phyloP scores from a whole-genome alignment of 2,329 filamentous ascomycete genomes.

The Pseudogymnoascus sp. region DNA sequence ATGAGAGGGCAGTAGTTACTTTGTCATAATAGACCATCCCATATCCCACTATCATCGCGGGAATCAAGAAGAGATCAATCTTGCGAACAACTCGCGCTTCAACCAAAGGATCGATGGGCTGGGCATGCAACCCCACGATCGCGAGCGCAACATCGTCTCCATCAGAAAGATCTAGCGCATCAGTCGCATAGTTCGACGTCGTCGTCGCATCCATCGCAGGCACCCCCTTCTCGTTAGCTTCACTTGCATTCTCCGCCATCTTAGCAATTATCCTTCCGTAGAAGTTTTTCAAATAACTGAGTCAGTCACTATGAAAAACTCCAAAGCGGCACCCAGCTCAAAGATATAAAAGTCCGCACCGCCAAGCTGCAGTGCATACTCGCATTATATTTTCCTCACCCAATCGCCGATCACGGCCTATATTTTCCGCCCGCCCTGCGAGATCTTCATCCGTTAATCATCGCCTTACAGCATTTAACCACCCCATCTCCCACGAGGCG shows the following conservation, averaged over 20 bases:
- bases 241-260: not conserved
- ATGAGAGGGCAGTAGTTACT: conserved; percentile 28
- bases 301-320: not conserved
- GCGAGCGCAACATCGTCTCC: conserved; percentile 26
- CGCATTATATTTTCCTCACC: not conserved
- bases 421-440: not conserved
- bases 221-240: conserved; percentile 3
- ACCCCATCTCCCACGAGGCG: not conserved
- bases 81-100: conserved; percentile 55
- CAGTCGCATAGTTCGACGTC: not conserved
- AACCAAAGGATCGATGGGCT: conserved; percentile 42
- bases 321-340: not conserved
- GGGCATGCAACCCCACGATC: conserved; percentile 26
- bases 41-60: conserved; percentile 60
- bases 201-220: not conserved
- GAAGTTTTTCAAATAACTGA: not conserved
- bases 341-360: not conserved
- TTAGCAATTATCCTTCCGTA: not conserved
- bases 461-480: conserved; percentile 2
- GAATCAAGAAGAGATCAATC: conserved; percentile 62
- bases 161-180: not conserved
- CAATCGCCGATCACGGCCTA: conserved; percentile 6
- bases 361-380: not conserved
- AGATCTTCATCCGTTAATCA: conserved; percentile 7
- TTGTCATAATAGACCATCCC: conserved; percentile 68